phyloP scores from a whole-genome alignment of 371 early-diverging fungal species.

The Mucor lusitanicus region DNA sequence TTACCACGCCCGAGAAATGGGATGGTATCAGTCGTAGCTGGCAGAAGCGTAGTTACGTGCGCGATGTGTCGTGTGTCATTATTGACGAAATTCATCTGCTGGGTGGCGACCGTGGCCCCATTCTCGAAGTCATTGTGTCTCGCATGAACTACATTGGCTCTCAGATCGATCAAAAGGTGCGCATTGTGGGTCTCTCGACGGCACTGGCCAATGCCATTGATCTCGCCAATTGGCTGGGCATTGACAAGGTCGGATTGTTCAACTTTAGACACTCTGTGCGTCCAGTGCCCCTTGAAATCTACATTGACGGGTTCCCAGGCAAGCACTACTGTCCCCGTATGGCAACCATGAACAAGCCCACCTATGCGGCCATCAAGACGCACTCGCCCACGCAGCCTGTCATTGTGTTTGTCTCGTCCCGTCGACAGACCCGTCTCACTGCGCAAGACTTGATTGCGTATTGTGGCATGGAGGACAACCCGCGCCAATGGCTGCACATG shows the following conservation, averaged over 20 bases:
- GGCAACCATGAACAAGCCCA: constrained; percentile 97
- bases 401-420: constrained; percentile 96
- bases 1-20: constrained; percentile 99
- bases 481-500: constrained; percentile 88
- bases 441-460: constrained; percentile 93
- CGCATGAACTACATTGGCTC: constrained; percentile 94
- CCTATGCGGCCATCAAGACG: constrained; percentile 89
- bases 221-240: constrained; percentile 96
- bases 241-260: constrained; percentile 80
- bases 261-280: constrained; percentile 96
- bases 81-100: constrained; percentile 99
- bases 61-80: constrained; percentile 85
- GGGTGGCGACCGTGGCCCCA: constrained; percentile 96
- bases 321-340: constrained; percentile 95
- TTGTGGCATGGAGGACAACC: constrained; percentile 91
- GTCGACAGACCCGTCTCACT: constrained; percentile 92
- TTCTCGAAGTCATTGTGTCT: constrained; percentile 97
- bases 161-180: constrained; percentile 68
- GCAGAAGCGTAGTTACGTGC: constrained; percentile 87
- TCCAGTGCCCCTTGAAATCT: constrained; percentile 94
- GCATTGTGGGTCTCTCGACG: constrained; percentile 97
- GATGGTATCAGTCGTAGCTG: constrained; percentile 95
- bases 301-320: constrained; percentile 96
- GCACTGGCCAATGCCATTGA: constrained; percentile 98
- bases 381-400: constrained; percentile 93